These are phyloP conservation scores for Simplicillium aogashimaense DNA, from an alignment of 2,329 filamentous ascomycete genomes.

Conservation along the genomic window DNA sequence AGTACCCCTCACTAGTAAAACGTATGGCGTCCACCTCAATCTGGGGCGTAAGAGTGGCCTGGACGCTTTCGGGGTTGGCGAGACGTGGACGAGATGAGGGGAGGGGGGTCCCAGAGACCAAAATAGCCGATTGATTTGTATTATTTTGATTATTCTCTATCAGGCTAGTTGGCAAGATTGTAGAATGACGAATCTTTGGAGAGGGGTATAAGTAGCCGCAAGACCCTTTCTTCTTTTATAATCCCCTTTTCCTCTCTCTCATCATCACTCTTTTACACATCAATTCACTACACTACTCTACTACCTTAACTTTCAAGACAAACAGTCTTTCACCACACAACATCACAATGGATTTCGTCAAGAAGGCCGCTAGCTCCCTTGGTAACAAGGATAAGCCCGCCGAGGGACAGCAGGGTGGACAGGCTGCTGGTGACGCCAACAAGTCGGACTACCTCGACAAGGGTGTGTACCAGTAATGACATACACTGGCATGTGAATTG, in stretches of 20 bases:
- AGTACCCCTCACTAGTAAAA: too few species aligned
- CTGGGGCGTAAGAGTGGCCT: background rate
- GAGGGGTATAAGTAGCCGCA: too few species aligned
- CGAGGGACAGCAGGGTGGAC: conserved; percentile 1
- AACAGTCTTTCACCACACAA: conserved; percentile 4
- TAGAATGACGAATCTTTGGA: too few species aligned
- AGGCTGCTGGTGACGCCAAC: conserved; percentile 3
- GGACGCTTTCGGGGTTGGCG: background rate
- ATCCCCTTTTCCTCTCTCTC: background rate
- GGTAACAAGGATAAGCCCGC: conserved; percentile 7
- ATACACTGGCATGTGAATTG: background rate
- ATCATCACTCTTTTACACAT: background rate
- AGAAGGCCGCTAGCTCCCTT: conserved; percentile 17
- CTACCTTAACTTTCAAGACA: background rate
- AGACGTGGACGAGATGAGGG: background rate
- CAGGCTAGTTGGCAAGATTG: too few species aligned
- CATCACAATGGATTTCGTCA: conserved; percentile 28
- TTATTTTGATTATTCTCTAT: conserved; percentile 1
- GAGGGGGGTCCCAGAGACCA: too few species aligned
- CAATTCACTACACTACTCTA: background rate
- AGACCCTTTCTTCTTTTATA: too few species aligned
- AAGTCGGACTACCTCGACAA: conserved; percentile 28
- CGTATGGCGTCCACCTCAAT: background rate
- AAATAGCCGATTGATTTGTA: background rate
- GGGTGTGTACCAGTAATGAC: conserved; percentile 14